Base-by-base conservation (phyloP, 179 eudicot species). In the Carnegiea gigantea region DNA sequence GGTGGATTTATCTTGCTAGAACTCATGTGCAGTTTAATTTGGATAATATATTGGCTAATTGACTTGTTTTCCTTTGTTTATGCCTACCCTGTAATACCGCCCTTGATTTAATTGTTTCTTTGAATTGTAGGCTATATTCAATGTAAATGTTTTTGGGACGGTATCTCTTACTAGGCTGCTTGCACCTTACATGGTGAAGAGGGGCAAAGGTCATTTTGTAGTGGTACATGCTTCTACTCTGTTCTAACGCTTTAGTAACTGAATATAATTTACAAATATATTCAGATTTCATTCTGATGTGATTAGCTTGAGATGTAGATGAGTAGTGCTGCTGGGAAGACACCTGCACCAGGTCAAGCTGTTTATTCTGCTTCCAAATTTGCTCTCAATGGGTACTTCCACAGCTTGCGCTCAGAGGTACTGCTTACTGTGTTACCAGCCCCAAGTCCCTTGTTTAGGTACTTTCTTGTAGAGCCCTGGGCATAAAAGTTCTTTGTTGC, bases 281-380 rank as follows among this genome's bases (percentile, higher is more conserved):
- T 77, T 80, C 51, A 13, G 77, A 77, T 76, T 62, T 70, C 68
- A 51, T 60, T 79, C 78, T 81, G 75, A 67, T 84, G 44, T 75
- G 65, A 60, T 57, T 82, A 43, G 28, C 49, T 44, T 78, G 10
- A 75, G 53, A 54, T 88, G 65, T 89, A 95, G 99, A 94, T 95
- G 95, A 94, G 99, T 87, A 95, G 99, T 89, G 97, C 99, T 83
- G 97, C 99, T 20, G 99, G 98, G 59, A 95, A 95, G 87, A 62
- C 90, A 76, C 99, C 99, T 82, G 93, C 99, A 83, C 96, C 99
- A 15, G 99, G 99, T 40, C 99, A 94, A 86, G 94, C 99, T 77
- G 88, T 95, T 36, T 95, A 95, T 80, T 95, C 97, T 57, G 98
- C 94, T 86, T 86, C 99, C 44, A 95, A 95, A 80, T 92, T 87